Base-by-base conservation (phyloP, 2,329 filamentous ascomycete genomes). In the Karstenula rhodostoma region DNA sequence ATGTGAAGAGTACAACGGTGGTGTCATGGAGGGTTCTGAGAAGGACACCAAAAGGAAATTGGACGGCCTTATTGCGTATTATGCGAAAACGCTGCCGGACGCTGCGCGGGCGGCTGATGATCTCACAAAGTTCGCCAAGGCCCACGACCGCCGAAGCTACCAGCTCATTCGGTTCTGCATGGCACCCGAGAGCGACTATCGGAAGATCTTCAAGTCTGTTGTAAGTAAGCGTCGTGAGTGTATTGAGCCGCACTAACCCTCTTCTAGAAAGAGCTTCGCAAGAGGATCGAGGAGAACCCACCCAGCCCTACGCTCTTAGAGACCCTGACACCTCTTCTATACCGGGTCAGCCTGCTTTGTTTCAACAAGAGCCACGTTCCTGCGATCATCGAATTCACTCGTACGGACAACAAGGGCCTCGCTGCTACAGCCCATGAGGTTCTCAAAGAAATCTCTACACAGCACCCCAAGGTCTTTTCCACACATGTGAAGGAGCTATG, bases 341-440 rank as follows among this genome's bases (percentile, higher is more conserved):
- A 96, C 74, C 89, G 93, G 46, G 90, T 90, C 57, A 90, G 92
- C 35, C 89, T 92, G 59, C 85, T 99, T 64, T 86, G 97, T 66
- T 97, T 96, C 81, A 99, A 97, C 80, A 89, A 92, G 72, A 98
- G 94, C 74, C 94, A 99, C 74, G 89, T 99, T 19, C 89, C 94
- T 3, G 89, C 92, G 0, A 94, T 98, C 64, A 92, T 98, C 82
- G 90, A 93, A 59, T 91, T 90, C 71, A 93, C 94, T 12, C 90
- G 93, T 70, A 94, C 88, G 10, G 90, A 97, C 72, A 90, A 94
- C 71, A 88, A 91, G 51, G 90, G 89, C 0, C 83, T 97, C 51
- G 92, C 90, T 6, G 82, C 86, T 22, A 88, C 91, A 15, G 94
- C 95, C 1, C 93, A 97, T 72, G 92, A 96, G 72, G 85, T 98